Evolutionary conservation across 106 monocot genomes (phyloP), one percentile per base, ranked within the genome.

Genomic region (Chionographis japonica): DNA sequence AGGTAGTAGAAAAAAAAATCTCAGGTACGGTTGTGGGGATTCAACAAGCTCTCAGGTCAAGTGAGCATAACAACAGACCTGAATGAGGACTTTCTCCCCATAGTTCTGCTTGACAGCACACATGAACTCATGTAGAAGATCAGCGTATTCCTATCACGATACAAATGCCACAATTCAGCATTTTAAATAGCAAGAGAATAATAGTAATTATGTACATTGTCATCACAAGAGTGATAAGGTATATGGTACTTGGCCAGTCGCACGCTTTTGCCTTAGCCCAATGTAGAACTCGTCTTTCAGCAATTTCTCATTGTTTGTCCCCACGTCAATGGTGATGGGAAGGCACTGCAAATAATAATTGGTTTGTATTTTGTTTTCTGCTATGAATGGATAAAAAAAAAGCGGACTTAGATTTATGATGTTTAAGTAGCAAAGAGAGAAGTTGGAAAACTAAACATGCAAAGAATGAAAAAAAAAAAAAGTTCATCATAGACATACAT

Each of bases 51-150:
- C 15, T 51, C 51, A 52, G 11, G 36, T 67, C 52, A 6, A 55
- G 3, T 38, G 43, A 46, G 2, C 9, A 4, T 43, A 56, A 77
- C 2, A 3, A 17, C 27, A 40, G 10, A 87, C 94, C 90, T 94
- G 94, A 70, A 90, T 69, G 36, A 90, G 83, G 62, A 94, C 85
- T 64, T 75, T 90, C 60, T 90, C 88, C 6, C 94, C 94, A 67
- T 94, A 94, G 58, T 90, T 87, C 63, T 94, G 90, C 76, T 90
- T 94, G 36, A 94, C 85, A 61, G 90, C 87, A 74, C 56, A 16
- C 94, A 94, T 85, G 71, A 94, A 94, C 65, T 94, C 94, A 54
- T 88, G 74, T 46, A 94, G 74, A 55, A 94, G 67, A 4, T 90
- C 90, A 53, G 57, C 42, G 68, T 94, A 94, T 66, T 90, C 90